These are phyloP conservation scores for Blastobotrys buckinghamii DNA, from an alignment of 1,139 yeast species.

Conservation along the genomic window DNA sequence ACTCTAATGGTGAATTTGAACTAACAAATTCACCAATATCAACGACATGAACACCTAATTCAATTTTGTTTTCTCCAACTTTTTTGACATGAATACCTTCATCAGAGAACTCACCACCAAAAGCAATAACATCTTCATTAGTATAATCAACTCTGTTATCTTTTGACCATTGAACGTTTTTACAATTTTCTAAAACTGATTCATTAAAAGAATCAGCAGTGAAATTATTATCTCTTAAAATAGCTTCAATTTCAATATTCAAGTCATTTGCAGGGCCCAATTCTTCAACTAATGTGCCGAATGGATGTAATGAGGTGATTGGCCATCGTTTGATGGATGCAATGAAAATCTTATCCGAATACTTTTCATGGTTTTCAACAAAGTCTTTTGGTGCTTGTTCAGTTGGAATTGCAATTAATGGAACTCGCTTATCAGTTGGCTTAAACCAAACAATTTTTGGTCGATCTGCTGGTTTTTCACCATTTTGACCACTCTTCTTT, in stretches of 20 bases:
- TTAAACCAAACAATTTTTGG: conserved; percentile 99
- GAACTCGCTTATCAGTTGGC: conserved; percentile 96
- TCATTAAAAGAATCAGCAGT: conserved; percentile 72
- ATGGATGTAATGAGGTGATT: conserved; percentile 95
- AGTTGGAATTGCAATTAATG: conserved; percentile 95
- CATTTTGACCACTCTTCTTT: conserved; percentile 27
- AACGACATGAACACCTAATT: conserved; percentile 70
- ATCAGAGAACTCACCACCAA: conserved; percentile 61
- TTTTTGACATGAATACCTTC: conserved; percentile 74
- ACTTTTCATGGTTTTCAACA: conserved; percentile 83
- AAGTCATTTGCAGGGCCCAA: conserved; percentile 77
- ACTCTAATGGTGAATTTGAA: conserved; percentile 71
- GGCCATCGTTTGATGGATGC: conserved; percentile 99
- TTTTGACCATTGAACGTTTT: conserved; percentile 24
- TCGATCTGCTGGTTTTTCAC: conserved; percentile 37
- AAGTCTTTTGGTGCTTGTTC: conserved; percentile 97
- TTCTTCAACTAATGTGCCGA: conserved; percentile 86
- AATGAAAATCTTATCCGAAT: conserved; percentile 76
- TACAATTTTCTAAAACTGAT: conserved; percentile 37
- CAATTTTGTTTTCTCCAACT: conserved; percentile 49
- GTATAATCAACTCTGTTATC: conserved; percentile 50
- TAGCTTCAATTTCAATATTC: conserved; percentile 78
- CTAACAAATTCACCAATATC: conserved; percentile 71
- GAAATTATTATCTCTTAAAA: conserved; percentile 88
- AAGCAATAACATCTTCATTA: conserved; percentile 60